Evolutionary conservation across 352 stramenopile genomes (phyloP), one percentile per base, ranked within the genome.

Genomic region (Globisporangium paddicum): DNA sequence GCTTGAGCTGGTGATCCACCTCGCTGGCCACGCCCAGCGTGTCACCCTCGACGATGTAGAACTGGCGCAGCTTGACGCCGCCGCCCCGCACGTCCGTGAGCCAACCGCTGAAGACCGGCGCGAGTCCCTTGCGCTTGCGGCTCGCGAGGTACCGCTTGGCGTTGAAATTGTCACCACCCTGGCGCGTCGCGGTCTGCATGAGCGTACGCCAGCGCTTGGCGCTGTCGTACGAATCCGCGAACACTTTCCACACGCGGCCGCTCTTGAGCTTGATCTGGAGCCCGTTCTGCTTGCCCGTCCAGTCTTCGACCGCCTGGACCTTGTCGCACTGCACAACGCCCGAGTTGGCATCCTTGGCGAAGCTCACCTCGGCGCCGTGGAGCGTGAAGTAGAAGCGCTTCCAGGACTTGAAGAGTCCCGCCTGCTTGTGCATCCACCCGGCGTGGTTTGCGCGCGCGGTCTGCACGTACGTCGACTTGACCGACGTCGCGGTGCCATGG

Each of bases 381-480:
- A 95, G 63, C 26, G 83, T 93, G 28, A 91, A 86, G 55, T 91
- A 93, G 35, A 90, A 59, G 2, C 79, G 83, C 63, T 90, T 93
- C 82, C 82, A 91, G 25, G 67, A 69, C 64, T 91, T 91, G 75
- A 95, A 88, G 50, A 93, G 51, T 6, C 86, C 86, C 10, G 68
- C 60, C 28, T 90, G 83, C 61, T 91, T 91, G 59, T 73, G 82
- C 28, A 95, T 62, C 83, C 83, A 95, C 5, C 86, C 86, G 13
- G 83, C 83, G 62, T 92, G 68, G 67, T 95, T 95, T 9, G 67
- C 63, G 26, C 86, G 61, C 5, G 80, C 78, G 0, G 78, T 89
- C 38, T 90, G 74, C n/a, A 92, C 73, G 55, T 92, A 92, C 25
- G 71, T 79, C 41, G 75, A 81, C 60, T 94, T 94, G 55, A 94